These are phyloP conservation scores for Kuraishia ogatae DNA, from an alignment of 805 yeast genomes.

Conservation along the genomic window DNA sequence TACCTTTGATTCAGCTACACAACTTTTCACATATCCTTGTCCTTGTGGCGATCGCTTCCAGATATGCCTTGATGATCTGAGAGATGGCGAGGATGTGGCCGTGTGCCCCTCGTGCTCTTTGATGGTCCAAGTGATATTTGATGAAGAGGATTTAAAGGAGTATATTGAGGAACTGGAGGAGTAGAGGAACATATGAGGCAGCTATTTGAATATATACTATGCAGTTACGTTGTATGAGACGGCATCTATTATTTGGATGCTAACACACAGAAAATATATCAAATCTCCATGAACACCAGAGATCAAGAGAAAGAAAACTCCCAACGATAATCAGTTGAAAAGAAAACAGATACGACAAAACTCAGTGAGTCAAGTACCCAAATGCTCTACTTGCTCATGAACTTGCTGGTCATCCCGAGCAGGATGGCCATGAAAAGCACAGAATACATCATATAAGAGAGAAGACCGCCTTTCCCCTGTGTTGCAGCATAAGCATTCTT, in stretches of 20 bases:
- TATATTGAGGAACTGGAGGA: conserved; percentile 23
- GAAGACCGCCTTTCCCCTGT: background rate
- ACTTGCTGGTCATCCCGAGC: conserved; percentile 1
- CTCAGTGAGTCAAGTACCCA: background rate
- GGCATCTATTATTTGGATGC: background rate
- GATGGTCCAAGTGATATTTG: conserved; percentile 88
- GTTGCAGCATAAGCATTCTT: background rate
- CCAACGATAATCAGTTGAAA: background rate
- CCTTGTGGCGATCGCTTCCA: conserved; percentile 97
- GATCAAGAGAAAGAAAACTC: background rate
- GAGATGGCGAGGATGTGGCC: conserved; percentile 89
- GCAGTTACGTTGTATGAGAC: background rate
- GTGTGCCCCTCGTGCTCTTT: conserved; percentile 95
- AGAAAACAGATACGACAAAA: too few relatives aligned
- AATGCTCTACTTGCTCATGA: background rate
- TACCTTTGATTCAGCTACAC: conserved; percentile 77
- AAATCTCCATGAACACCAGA: background rate
- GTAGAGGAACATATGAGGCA: background rate
- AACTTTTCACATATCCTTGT: conserved; percentile 88
- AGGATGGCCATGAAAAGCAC: conserved; percentile 11
- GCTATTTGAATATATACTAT: background rate
- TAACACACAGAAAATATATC: background rate
- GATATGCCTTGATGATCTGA: conserved; percentile 72
- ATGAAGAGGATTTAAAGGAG: conserved; percentile 46
- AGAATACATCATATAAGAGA: background rate